These are phyloP conservation scores for Aspergillus fijiensis DNA, from an alignment of 2,329 filamentous ascomycete genomes.

Conservation along the genomic window DNA sequence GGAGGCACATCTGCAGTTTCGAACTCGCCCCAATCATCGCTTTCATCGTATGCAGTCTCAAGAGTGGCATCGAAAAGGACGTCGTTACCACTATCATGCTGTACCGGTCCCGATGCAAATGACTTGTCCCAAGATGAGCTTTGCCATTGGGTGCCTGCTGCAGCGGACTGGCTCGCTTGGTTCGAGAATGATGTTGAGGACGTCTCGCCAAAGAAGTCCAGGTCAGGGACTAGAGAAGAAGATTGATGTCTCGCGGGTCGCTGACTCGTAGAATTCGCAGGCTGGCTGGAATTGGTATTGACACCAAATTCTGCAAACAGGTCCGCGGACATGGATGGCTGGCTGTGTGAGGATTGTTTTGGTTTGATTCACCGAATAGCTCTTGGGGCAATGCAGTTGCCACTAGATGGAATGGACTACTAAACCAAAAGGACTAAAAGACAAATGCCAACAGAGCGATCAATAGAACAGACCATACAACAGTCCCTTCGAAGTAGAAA, in stretches of 20 bases:
- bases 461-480: not conserved
- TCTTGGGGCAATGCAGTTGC: not conserved
- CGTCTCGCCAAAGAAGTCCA: slow-evolving; percentile 24
- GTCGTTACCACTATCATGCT: slow-evolving; percentile 39
- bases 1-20: slow-evolving; percentile 34
- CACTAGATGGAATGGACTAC: not conserved
- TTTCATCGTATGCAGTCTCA: slow-evolving; percentile 29
- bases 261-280: slow-evolving; percentile 12
- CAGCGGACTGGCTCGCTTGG: slow-evolving; percentile 1
- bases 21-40: slow-evolving; percentile 50
- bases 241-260: slow-evolving; percentile 13
- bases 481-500: not conserved
- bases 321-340: slow-evolving; percentile 52
- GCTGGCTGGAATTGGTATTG: slow-evolving; percentile 20
- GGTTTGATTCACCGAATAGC: not conserved
- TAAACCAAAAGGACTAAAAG: not conserved
- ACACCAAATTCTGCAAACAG: slow-evolving; percentile 53
- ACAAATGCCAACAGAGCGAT: not conserved
- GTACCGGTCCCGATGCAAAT: slow-evolving; percentile 16
- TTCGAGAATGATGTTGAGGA: slow-evolving; percentile 10
- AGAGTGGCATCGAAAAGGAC: slow-evolving; percentile 64
- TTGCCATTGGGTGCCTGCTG: not conserved
- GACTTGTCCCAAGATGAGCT: slow-evolving; percentile 16
- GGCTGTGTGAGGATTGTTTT: not conserved
- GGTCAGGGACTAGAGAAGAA: slow-evolving; percentile 24